These are phyloP conservation scores for Arxiozyma slooffiae DNA, from an alignment of 1,139 yeast species.

Conservation along the genomic window DNA sequence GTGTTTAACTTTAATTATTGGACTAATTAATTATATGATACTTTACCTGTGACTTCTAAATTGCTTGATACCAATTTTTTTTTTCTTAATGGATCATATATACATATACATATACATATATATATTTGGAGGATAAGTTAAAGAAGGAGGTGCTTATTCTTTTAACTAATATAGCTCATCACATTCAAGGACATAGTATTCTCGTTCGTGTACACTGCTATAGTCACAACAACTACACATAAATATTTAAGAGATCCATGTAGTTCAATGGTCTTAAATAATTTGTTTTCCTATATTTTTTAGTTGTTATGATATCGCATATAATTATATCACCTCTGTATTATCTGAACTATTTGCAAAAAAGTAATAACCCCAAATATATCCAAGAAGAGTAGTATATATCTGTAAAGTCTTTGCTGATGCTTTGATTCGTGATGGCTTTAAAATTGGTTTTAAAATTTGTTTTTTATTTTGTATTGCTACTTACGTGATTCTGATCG, in stretches of 20 bases:
- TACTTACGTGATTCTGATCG: slow-evolving; percentile 82
- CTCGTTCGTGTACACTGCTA: slow-evolving; percentile 90
- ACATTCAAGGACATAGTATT: too few relatives aligned
- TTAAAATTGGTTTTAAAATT: slow-evolving; percentile 74
- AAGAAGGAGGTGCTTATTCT: slow-evolving; percentile 88
- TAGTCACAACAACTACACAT: slow-evolving; percentile 95
- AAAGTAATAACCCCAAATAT: slow-evolving; percentile 84
- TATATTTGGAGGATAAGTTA: slow-evolving; percentile 82
- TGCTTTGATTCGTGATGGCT: slow-evolving; percentile 58
- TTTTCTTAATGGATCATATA: too few relatives aligned
- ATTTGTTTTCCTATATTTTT: slow-evolving; percentile 96
- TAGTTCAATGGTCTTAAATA: slow-evolving; percentile 98
- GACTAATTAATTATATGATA: slow-evolving; percentile 85
- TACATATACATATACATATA: too few relatives aligned
- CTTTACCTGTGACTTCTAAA: slow-evolving; percentile 70
- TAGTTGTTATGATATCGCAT: slow-evolving; percentile 99
- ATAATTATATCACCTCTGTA: slow-evolving; percentile 94
- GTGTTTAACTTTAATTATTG: slow-evolving; percentile 75
- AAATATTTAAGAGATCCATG: slow-evolving; percentile 97
- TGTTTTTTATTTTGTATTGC: too few relatives aligned
- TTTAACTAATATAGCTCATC: slow-evolving; percentile 94
- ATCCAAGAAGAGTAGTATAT: too few relatives aligned
- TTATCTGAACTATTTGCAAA: slow-evolving; percentile 86
- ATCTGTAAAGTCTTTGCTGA: slow-evolving; percentile 68
- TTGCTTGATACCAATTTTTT: slow-evolving; percentile 90